Evolutionary conservation across 148 eudicot species (phyloP).

Genomic region (Chenopodium album): DNA sequence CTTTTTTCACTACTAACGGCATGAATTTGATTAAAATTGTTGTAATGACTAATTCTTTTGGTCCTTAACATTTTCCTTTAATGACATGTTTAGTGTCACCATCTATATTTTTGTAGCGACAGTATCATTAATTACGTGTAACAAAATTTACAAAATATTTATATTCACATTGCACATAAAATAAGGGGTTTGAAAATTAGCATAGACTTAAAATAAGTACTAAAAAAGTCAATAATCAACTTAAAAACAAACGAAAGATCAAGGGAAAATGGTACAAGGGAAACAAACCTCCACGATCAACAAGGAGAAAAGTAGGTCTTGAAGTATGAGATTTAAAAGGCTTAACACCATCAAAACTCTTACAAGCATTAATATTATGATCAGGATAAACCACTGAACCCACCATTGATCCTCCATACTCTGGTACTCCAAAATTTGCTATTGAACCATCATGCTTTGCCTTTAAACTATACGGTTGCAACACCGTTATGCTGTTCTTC

Average conservation of each 20-base stretch:
- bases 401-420: slow-evolving; percentile 86
- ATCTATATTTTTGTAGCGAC: too few relatives aligned
- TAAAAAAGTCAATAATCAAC: neutral
- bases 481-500: slow-evolving; percentile 58
- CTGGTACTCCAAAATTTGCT: slow-evolving; percentile 89
- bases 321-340: slow-evolving; percentile 69
- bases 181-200: too few relatives aligned
- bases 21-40: too few relatives aligned
- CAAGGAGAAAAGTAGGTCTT: slow-evolving; percentile 67
- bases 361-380: slow-evolving; percentile 49
- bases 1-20: too few relatives aligned
- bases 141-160: too few relatives aligned
- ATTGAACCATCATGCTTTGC: slow-evolving; percentile 74
- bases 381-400: slow-evolving; percentile 69
- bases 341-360: slow-evolving; percentile 56
- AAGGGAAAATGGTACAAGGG: neutral
- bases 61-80: too few relatives aligned
- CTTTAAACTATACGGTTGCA: slow-evolving; percentile 47
- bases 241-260: neutral
- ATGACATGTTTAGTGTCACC: too few relatives aligned
- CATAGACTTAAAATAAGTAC: too few relatives aligned
- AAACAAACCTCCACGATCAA: slow-evolving; percentile 88
- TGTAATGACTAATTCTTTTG: too few relatives aligned
- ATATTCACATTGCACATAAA: too few relatives aligned
- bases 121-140: too few relatives aligned